Base-by-base conservation (phyloP, 768 basidiomycete species). In the Termitomyces sp. region DNA sequence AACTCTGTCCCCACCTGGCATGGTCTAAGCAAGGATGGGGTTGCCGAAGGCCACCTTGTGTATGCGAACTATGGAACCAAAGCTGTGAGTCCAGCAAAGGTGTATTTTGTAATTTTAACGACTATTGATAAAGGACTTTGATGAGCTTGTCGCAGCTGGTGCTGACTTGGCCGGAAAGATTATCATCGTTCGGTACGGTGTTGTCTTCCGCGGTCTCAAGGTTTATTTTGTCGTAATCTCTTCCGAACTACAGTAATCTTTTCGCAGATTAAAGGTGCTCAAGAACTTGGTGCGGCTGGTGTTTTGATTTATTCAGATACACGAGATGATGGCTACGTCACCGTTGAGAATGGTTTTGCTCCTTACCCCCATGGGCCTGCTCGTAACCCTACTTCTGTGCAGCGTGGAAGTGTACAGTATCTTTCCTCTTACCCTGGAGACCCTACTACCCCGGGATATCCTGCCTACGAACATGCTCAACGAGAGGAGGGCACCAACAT, bases 331-430 rank as follows among this genome's bases (percentile, higher is more conserved):
- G 93, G 93, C 4, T 80, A 74, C 52, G 87, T 92, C 22, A 90
- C 86, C 1, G 77, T 77, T 12, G 79, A 81, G 61, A 92, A 94
- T 57, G 93, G 90, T 10, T 93, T 87, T 67, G 71, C 80, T 18
- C 75, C 86, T 37, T 90, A 93, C 67, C 95, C 95, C 4, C 75
- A 82, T 14, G 94, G 96, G 4, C 94, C 94, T 31, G 95, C 94
- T 41, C 81, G 93, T 51, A 91, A 93, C 69, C 89, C 89, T 0
- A 81, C 83, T 4, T 84, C 88, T 18, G 86, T 98, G 13, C 86
- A 98, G 69, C 83, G 94, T 52, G 94, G 94, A 32, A 89, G 86
- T 42, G 92, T 92, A 3, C 83, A 87, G 64, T 91, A 76, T 68
- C 68, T 92, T 52, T 82, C 81, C 14, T 67, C 72, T 2, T 90